These are phyloP conservation scores for Trichosporon inkin DNA, from an alignment of 1,284 basidiomycete genomes.

Conservation along the genomic window DNA sequence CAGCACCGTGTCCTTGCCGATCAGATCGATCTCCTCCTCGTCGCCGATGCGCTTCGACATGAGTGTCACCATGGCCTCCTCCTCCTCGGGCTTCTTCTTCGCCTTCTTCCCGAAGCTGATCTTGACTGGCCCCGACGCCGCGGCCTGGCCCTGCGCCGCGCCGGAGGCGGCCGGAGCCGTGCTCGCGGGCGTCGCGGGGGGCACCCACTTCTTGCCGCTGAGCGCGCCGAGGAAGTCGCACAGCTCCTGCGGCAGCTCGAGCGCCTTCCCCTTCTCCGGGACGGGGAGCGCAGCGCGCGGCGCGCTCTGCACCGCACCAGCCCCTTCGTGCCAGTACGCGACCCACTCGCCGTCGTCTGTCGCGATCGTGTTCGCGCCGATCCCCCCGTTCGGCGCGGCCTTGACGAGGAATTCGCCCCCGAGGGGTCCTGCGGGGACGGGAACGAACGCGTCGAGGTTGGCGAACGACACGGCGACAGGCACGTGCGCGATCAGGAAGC, in stretches of 20 bases:
- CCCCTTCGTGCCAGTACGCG: slow-evolving; percentile 42
- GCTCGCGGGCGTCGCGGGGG: neutral
- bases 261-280: slow-evolving; percentile 5
- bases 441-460: slow-evolving; percentile 77
- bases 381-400: slow-evolving; percentile 35
- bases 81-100: slow-evolving; percentile 32
- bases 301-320: slow-evolving; percentile 31
- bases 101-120: slow-evolving; percentile 18
- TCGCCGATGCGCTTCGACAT: slow-evolving; percentile 31
- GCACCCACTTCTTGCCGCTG: slow-evolving; percentile 23
- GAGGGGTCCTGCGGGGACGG: slow-evolving; percentile 57
- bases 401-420: slow-evolving; percentile 36
- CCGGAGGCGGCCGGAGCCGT: neutral
- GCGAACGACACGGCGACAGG: slow-evolving; percentile 85
- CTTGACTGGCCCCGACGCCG: slow-evolving; percentile 36
- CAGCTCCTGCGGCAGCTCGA: slow-evolving; percentile 20
- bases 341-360: slow-evolving; percentile 57
- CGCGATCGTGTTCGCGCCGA: slow-evolving; percentile 48
- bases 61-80: slow-evolving; percentile 39
- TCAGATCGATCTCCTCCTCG: slow-evolving; percentile 65
- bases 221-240: slow-evolving; percentile 36
- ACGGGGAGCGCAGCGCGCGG: slow-evolving; percentile 27
- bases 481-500: slow-evolving; percentile 77
- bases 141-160: neutral
- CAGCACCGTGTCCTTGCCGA: slow-evolving; percentile 51